Conservation (phyloP, 139 green algal species). For the Chlamydomonas eustigma region DNA sequence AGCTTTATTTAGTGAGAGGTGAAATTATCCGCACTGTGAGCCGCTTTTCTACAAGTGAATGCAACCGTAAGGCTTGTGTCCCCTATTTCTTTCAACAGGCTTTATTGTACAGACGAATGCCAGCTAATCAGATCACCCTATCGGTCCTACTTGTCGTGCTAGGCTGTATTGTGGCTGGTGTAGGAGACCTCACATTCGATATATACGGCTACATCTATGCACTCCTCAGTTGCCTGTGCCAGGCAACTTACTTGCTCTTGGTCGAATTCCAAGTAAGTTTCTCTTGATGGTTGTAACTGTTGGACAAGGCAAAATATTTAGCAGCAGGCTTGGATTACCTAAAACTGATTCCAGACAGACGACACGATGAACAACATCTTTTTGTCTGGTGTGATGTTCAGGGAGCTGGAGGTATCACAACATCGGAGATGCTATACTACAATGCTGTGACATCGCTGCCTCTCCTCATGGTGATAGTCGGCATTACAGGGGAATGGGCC, state of each 20-base stretch:
- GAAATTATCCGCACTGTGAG: no score
- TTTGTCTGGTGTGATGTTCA: no score
- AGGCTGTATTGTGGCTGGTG: constrained; percentile 52
- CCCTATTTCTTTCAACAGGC: neutral
- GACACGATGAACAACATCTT: no score
- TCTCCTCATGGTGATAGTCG: constrained; percentile 39
- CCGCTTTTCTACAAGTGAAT: no score
- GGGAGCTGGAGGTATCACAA: constrained; percentile 28
- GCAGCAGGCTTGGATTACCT: no score
- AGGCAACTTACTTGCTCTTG: constrained; percentile 72
- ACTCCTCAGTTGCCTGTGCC: constrained; percentile 49
- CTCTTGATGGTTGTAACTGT: no score
- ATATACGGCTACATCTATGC: constrained; percentile 55
- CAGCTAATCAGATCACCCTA: constrained; percentile 8
- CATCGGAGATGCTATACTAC: constrained; percentile 65
- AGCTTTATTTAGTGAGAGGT: no score
- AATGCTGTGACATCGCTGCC: constrained; percentile 65
- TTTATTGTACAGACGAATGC: neutral
- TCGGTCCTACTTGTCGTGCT: constrained; percentile 52
- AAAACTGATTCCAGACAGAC: no score
- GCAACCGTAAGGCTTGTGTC: no score
- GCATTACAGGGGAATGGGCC: constrained; percentile 38
- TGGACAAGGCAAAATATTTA: no score
- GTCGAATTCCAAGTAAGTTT: constrained; percentile 68
- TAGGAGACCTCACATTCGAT: constrained; percentile 33